Evolutionary conservation across 75 land plant species (phyloP), one percentile per base, ranked within the genome.

Genomic region (Cunninghamia lanceolata): DNA sequence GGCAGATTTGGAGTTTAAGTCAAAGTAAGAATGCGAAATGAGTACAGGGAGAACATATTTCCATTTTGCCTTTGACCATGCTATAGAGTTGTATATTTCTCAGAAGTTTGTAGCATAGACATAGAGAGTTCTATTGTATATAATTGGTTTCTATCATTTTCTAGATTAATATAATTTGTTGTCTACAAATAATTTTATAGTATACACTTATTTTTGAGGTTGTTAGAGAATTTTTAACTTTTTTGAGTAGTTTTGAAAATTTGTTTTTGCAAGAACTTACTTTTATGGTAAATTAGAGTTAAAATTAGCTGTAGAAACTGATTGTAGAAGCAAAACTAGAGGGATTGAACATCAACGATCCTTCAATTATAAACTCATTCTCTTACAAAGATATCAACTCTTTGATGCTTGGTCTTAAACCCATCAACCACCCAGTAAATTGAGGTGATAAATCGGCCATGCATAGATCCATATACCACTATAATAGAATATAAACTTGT

Each of bases 1-100:
- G 42, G 95, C 90, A 82, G 89, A 91, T 7, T 87, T 97, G 83
- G 96, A 97, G 89, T 83, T 95, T 21, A 93, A 92, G 79, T 86
- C 94, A 63, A 98, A 95, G 99, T 98, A 92, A 91, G 93, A 43
- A 30, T 73, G 75, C 36, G 34, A 73, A 73, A 34, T 73, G 36
- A 11, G 75, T 73, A 32, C 75, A 73, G 3, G 38, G 2, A 73
- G 74, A 68, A 68, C 32, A 3, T 9, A 32, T 30, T 73, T 73
- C 36, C 75, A 32, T 75, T 4, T 87, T 15, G 7, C 77, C 6
- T 10, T 79, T 21, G 11, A 34, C 38, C 14, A 32, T 73, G 15
- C 15, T 73, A 14, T 14, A 73, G 14, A 73, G 75, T 73, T 73
- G 15, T 73, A 73, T 9, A 32, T 34, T 32, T 30, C 36, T 73